Evolutionary conservation across 1,284 basidiomycete species (phyloP), one percentile per base, ranked within the genome.

Genomic region (Trametes hirsuta): DNA sequence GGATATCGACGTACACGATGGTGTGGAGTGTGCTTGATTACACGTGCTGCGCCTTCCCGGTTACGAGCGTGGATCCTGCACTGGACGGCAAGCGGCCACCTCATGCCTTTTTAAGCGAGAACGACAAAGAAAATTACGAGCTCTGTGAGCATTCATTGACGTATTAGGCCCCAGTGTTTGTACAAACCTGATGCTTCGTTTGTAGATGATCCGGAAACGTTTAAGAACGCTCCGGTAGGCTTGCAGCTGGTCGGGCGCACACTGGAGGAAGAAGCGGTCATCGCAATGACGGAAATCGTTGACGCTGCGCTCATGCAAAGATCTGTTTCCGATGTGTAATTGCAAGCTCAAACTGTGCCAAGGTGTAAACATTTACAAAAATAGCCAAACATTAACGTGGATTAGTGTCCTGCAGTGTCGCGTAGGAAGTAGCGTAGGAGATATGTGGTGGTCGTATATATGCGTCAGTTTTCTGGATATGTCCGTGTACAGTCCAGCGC

Each of bases 1-100:
- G 68, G 11, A 66, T 62, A 25, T 55, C 67, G 22, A 62, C 61
- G 39, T 73, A 72, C 46, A 90, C 90, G 0, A 77, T 77, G 50
- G 67, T 84, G 45, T 91, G 83, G 81, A 93, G 91, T 68, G 69
- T 79, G 6, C 79, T 91, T n/a, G 89, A 93, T 69, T 91, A 87
- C 68, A 79, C 89, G 0, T 80, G 83, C 4, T 78, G 84, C n/a
- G 77, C 84, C 2, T 81, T 94, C 65, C 93, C 93, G 0, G 87
- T 87, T 1, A 82, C 85, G 0, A 79, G 69, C 48, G 86, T 86
- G 15, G 83, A 89, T 69, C 77, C 76, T 2, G 59, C 56, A 25
- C 47, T 74, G 22, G 77, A 79, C 59, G 63, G 48, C 55, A 72
- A 68, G 45, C 67, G 62, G 39, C 65, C 67, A 0, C 65, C 67